Conservation (phyloP, 202 grass and related monocot species). For the Setaria italica region DNA sequence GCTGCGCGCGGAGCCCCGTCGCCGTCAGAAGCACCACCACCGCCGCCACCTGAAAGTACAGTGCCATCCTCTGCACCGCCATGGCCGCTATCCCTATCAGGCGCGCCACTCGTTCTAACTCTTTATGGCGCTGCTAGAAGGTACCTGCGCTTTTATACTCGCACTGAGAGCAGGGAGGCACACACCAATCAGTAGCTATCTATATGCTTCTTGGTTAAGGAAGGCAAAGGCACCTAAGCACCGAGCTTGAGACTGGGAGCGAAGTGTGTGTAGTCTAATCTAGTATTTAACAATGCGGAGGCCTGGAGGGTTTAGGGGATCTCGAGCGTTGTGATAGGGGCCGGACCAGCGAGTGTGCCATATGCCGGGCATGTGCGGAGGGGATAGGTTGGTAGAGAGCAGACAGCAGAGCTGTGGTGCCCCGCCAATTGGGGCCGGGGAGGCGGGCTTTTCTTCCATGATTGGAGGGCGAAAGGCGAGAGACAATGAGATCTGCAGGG, state of each 20-base stretch:
- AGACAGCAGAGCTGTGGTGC: slow-evolving; percentile 33
- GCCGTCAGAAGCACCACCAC: slow-evolving; percentile 46
- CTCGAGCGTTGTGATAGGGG: neutral
- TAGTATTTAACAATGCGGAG: neutral
- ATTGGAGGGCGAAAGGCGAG: slow-evolving; percentile 42
- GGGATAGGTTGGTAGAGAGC: slow-evolving; percentile 46
- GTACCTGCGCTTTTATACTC: slow-evolving; percentile 25
- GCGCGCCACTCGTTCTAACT: neutral
- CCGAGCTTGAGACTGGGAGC: neutral
- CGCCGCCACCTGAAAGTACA: slow-evolving; percentile 27
- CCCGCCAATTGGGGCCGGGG: slow-evolving; percentile 30
- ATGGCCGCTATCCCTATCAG: slow-evolving; percentile 6
- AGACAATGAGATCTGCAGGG: slow-evolving; percentile 27
- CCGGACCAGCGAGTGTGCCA: slow-evolving; percentile 20
- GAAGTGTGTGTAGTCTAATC: slow-evolving; percentile 21
- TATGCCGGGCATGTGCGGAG: slow-evolving; percentile 51
- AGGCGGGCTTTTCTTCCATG: slow-evolving; percentile 42
- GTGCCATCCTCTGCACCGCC: slow-evolving; percentile 30
- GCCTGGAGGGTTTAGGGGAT: slow-evolving; percentile 33
- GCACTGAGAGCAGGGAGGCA: neutral
- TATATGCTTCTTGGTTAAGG: slow-evolving; percentile 63
- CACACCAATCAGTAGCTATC: neutral
- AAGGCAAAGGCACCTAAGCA: slow-evolving; percentile 13
- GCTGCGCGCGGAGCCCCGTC: slow-evolving; percentile 55
- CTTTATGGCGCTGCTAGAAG: slow-evolving; percentile 36